Evolutionary conservation across 331 rosid genomes (phyloP).

Genomic region (Rhamnella rubrinervis): DNA sequence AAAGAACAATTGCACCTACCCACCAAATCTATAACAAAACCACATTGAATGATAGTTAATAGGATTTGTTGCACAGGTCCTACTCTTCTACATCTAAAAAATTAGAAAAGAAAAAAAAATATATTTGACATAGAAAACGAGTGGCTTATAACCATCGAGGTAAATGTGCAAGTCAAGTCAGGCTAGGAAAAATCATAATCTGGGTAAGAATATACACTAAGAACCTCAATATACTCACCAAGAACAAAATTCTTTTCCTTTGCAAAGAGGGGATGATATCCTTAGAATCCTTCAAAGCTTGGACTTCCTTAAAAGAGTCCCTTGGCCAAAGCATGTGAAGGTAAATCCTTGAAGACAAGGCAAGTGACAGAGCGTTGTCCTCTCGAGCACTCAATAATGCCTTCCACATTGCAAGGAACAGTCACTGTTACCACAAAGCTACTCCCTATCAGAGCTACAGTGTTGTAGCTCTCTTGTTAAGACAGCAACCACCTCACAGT

Average conservation of each 20-base stretch:
- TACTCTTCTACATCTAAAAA: background rate
- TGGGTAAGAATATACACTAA: background rate
- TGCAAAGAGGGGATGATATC: background rate
- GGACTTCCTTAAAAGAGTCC: conserved; percentile 5
- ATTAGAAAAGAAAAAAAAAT: background rate
- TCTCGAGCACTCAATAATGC: background rate
- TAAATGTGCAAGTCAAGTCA: background rate
- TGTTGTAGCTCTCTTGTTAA: no score
- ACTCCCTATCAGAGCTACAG: no score
- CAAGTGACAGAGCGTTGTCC: background rate
- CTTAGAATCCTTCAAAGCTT: conserved; percentile 8
- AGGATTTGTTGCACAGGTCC: conserved; percentile 11
- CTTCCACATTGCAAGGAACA: background rate
- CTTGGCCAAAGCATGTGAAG: background rate
- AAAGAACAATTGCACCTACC: background rate
- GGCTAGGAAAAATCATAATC: background rate
- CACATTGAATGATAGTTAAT: conserved; percentile 5
- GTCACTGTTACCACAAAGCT: no score
- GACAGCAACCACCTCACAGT: no score
- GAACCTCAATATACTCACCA: background rate
- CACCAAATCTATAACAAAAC: background rate
- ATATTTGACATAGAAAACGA: background rate
- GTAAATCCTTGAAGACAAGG: conserved; percentile 14
- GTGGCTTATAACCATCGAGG: background rate
- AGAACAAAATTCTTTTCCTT: conserved; percentile 1